A percentile compares a stretch with the other conserved stretches of the same genome.
phyloP scores from a whole-genome alignment of 371 early-diverging fungal species.

The Lichtheimia ornata region DNA sequence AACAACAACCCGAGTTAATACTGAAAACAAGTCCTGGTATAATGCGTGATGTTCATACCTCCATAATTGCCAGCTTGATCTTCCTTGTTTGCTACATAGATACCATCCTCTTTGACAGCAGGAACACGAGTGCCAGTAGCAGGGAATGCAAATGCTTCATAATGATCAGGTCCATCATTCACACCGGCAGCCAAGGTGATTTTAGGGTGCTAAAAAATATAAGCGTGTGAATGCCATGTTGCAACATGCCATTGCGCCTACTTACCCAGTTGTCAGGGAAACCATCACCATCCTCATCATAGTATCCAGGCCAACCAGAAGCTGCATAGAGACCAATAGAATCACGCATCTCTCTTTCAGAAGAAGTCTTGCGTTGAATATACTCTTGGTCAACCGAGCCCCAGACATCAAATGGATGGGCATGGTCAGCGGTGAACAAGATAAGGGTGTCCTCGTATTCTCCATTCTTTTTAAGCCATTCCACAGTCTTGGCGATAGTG shows the following conservation, averaged over 20 bases:
- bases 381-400: slow-evolving; percentile 63
- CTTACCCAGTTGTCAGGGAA: slow-evolving; percentile 63
- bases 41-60: slow-evolving; percentile 3
- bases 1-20: background rate
- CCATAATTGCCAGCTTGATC: slow-evolving; percentile 42
- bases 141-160: slow-evolving; percentile 62
- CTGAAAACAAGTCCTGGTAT: background rate
- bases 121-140: slow-evolving; percentile 45
- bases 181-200: slow-evolving; percentile 67
- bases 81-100: slow-evolving; percentile 36
- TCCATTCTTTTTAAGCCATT: slow-evolving; percentile 55
- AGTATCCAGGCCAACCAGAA: slow-evolving; percentile 70
- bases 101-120: slow-evolving; percentile 27
- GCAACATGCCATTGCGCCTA: background rate
- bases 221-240: background rate
- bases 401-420: slow-evolving; percentile 74
- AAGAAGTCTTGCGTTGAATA: slow-evolving; percentile 19
- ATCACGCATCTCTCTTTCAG: slow-evolving; percentile 50
- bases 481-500: slow-evolving; percentile 62
- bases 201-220: slow-evolving; percentile 33
- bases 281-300: slow-evolving; percentile 65
- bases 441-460: slow-evolving; percentile 68
- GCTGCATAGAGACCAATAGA: slow-evolving; percentile 65
- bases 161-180: slow-evolving; percentile 57
- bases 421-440: slow-evolving; percentile 74